Evolutionary conservation across 441 rosid species (phyloP), one percentile per base, ranked within the genome.

Genomic region (Isatis lusitanica): DNA sequence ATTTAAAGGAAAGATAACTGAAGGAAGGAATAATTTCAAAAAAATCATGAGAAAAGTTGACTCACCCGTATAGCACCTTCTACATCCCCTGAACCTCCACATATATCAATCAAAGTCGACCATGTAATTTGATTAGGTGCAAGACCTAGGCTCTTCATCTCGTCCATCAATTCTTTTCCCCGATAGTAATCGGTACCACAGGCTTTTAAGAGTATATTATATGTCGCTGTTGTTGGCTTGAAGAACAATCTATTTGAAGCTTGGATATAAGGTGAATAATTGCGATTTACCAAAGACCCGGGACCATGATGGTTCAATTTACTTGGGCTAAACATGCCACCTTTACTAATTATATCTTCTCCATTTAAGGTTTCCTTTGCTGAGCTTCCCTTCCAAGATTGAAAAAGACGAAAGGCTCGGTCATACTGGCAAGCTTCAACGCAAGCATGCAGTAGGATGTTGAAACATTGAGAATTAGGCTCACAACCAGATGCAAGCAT

Each of bases 361-460:
- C 78, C 77, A 65, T 26, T 47, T 15, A 39, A 62, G 74, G 68
- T 12, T 63, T 83, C 83, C 46, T 70, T 82, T 61, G 28, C 52
- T 48, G 82, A 72, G 63, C 80, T 68, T 73, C 81, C 87, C 72
- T 80, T 89, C 98, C 92, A 92, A 66, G 80, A 79, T 70, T 70
- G 77, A 80, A 89, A 92, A 81, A 90, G 93, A 51, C 96, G 97
- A 77, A 92, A 94, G 76, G 98, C 98, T 78, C 94, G 83, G 79
- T 94, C 99, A 70, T 84, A 94, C 76, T 92, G 96, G 83, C 80
- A 75, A 79, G 92, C 89, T 87, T 89, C 93, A 39, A 94, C 96
- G 71, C 97, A 92, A 77, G 96, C 96, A 85, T 90, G 93, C 68
- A 92, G 80, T 66, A 94, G 82, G 76, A 80, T 87, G 81, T 94